Evolutionary conservation across 495 filamentous ascomycete species (phyloP).

Genomic region (Letharia lupina): DNA sequence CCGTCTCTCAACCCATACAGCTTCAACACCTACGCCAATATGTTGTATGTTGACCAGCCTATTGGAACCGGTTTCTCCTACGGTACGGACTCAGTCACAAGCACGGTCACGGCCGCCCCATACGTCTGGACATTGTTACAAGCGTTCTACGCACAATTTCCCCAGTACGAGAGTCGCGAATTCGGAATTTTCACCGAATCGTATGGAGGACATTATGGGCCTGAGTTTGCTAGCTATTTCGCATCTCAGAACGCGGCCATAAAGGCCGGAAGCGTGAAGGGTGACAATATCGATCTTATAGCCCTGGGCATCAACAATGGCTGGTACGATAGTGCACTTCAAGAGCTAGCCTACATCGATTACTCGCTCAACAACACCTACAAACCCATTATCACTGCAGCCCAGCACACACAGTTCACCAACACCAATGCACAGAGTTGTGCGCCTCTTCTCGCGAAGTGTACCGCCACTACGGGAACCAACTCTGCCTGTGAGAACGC

Average conservation of each 20-base stretch:
- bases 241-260: conserved; percentile 43
- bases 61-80: conserved; percentile 49
- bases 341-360: conserved; percentile 44
- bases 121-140: conserved; percentile 49
- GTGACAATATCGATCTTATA: conserved; percentile 44
- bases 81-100: conserved; percentile 40
- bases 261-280: conserved; percentile 31
- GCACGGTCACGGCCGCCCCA: conserved; percentile 44
- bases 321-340: no score
- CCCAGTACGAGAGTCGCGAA: conserved; percentile 45
- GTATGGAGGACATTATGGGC: conserved; percentile 50
- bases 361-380: conserved; percentile 48
- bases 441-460: conserved; percentile 34
- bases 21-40: conserved; percentile 56
- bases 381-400: conserved; percentile 38
- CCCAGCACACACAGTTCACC: conserved; percentile 34
- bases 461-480: conserved; percentile 28
- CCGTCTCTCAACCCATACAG: conserved; percentile 48
- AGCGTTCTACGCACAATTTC: conserved; percentile 47
- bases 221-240: conserved; percentile 46
- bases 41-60: conserved; percentile 51
- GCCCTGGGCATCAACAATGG: conserved; percentile 52
- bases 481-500: conserved; percentile 38
- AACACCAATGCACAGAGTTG: conserved; percentile 36
- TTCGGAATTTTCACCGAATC: conserved; percentile 50